These are phyloP conservation scores for Aureobasidium sp. DNA, from an alignment of 2,329 filamentous ascomycete species.

Conservation along the genomic window DNA sequence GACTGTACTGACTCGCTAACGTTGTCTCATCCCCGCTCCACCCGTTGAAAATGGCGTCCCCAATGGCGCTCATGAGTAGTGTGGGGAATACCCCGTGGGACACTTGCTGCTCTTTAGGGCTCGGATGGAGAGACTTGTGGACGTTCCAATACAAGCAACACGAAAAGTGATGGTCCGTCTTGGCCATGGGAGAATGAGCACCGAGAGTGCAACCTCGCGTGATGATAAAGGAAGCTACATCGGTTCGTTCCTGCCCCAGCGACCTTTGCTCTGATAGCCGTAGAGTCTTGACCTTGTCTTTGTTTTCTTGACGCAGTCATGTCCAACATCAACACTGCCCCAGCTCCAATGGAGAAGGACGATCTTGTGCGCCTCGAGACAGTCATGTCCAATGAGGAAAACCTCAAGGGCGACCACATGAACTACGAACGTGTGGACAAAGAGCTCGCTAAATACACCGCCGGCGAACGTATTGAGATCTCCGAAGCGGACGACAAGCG, in stretches of 20 bases:
- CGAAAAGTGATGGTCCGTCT: not conserved
- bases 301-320: not conserved
- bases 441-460: conserved; percentile 64
- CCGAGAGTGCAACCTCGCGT: conserved; percentile 5
- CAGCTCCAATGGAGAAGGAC: conserved; percentile 12
- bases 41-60: not conserved
- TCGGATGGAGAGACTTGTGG: not conserved
- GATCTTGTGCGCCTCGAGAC: conserved; percentile 42
- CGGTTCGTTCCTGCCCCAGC: not conserved
- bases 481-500: conserved; percentile 53
- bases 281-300: not conserved
- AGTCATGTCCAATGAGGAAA: conserved; percentile 39
- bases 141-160: not conserved
- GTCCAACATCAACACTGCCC: not conserved
- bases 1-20: not conserved
- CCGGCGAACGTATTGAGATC: conserved; percentile 50
- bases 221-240: not conserved
- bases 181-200: conserved; percentile 2
- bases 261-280: not conserved
- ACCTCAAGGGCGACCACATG: conserved; percentile 43
- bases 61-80: not conserved
- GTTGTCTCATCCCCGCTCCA: not conserved
- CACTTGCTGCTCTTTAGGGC: not conserved
- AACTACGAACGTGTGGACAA: conserved; percentile 58
- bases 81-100: conserved; percentile 13